phyloP scores from a whole-genome alignment of 768 basidiomycete genomes.

The Termitomyces sp. region DNA sequence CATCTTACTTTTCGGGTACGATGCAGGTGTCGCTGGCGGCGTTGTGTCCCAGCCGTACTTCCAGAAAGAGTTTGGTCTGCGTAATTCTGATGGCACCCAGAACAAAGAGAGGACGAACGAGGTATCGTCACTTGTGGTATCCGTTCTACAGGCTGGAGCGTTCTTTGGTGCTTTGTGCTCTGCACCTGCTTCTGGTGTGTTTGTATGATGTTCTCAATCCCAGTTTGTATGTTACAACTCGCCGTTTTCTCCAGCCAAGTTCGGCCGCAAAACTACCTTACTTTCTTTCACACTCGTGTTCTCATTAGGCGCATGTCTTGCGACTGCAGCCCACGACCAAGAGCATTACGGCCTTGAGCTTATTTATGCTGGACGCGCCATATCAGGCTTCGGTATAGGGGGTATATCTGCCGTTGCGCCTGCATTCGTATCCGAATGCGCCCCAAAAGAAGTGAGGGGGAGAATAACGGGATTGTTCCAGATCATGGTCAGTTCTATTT shows the following conservation, averaged over 20 bases:
- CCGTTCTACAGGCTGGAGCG: conserved; percentile 81
- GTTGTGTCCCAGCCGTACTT: conserved; percentile 40
- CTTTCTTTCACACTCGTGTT: conserved; percentile 60
- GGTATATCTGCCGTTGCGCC: conserved; percentile 79
- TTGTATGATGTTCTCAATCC: background rate
- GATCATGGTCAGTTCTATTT: conserved; percentile 52
- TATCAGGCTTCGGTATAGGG: conserved; percentile 82
- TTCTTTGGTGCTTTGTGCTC: conserved; percentile 82
- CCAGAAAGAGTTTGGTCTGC: conserved; percentile 54
- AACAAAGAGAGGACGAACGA: conserved; percentile 29
- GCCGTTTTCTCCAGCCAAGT: conserved; percentile 36
- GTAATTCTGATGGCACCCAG: conserved; percentile 18
- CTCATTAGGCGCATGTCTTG: conserved; percentile 69
- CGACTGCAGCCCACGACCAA: conserved; percentile 56
- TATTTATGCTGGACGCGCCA: conserved; percentile 78
- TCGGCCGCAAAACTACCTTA: conserved; percentile 68
- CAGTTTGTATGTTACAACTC: background rate
- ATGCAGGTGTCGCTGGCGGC: conserved; percentile 18
- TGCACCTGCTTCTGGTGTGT: conserved; percentile 59
- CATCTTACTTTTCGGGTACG: conserved; percentile 19
- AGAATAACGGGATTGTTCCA: conserved; percentile 84
- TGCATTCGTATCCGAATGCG: conserved; percentile 82
- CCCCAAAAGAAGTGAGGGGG: conserved; percentile 82
- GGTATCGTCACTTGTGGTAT: conserved; percentile 77
- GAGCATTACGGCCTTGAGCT: conserved; percentile 47